Base-by-base conservation (phyloP, 2,329 filamentous ascomycete genomes). In the Cercospora canescens region DNA sequence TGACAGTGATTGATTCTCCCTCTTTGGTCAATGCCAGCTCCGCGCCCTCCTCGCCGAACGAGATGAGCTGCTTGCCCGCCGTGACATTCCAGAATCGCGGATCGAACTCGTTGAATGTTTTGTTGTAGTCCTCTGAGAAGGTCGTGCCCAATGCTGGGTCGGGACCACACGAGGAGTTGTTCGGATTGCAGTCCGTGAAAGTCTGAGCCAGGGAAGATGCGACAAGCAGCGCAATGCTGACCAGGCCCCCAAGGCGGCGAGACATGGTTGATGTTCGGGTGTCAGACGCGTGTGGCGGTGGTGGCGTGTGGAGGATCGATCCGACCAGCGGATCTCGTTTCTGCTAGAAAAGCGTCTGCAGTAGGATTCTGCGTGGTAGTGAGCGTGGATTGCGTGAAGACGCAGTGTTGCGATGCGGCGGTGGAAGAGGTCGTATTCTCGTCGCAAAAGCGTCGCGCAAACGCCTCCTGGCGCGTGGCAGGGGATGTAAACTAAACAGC, bases 1-100 rank as follows among this genome's bases (percentile, higher is more conserved):
- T 86, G 68, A 96, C 86, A 1, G 92, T 96, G 1, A 93, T 91
- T 0, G 91, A 90, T 71, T 96, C 88, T 69, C 89, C 87, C 70
- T 88, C 85, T 75, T 89, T 84, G 61, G 79, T 80, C 78, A 97
- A 88, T 57, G 86, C 89, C 78, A 96, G 92, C 61, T 85, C 81
- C 48, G 90, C 90, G 41, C 91, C 91, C 39, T 74, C 68, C 21
- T 73, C 67, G 52, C 87, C 81, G 54, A 83, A 76, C 62, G 84
- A 83, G 76, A 89, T 93, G 8, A 83, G 79, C 57, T 92, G 82
- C 4, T 79, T 79, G 61, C 91, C 91, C 57, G 88, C 88, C 12
- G 87, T 91, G 62, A 87, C 87, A 62, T 77, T 77, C 75, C 74
- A 79, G 65, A 76, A 71, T 30, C 71, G 66, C 16, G 69, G 60